Conservation (phyloP, 371 early-diverging fungal genomes). For the Smittium mucronatum region DNA sequence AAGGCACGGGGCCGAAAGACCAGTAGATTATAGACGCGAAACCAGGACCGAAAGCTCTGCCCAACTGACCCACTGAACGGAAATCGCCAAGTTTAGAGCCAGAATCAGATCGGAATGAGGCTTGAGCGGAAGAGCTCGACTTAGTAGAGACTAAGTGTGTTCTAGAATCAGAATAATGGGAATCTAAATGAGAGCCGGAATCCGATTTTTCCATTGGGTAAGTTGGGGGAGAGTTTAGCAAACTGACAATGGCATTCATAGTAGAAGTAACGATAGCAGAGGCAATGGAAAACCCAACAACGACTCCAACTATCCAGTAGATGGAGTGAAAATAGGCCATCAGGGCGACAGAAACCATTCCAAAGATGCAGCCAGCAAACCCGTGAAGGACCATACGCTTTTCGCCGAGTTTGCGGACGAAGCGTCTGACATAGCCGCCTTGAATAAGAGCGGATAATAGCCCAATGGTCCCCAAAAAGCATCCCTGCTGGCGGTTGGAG, state of each 20-base stretch:
- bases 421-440: constrained; percentile 82
- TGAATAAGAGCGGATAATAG: constrained; percentile 76
- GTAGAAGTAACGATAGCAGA: constrained; percentile 88
- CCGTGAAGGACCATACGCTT: constrained; percentile 63
- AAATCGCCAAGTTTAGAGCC: constrained; percentile 76
- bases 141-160: neutral
- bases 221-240: constrained; percentile 39
- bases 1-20: constrained; percentile 48
- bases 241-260: constrained; percentile 61
- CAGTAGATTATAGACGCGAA: constrained; percentile 78
- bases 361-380: constrained; percentile 52
- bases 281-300: constrained; percentile 67
- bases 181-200: neutral
- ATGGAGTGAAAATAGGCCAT: constrained; percentile 23
- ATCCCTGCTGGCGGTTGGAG: constrained; percentile 78
- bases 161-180: constrained; percentile 27
- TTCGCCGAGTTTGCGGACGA: constrained; percentile 46
- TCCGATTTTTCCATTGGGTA: neutral
- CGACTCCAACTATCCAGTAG: constrained; percentile 30
- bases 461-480: constrained; percentile 75
- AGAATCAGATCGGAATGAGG: constrained; percentile 21
- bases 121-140: neutral
- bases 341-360: constrained; percentile 48
- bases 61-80: constrained; percentile 82
- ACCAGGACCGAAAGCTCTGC: constrained; percentile 80